A percentile compares a stretch with the other conserved stretches of the same genome.
These are phyloP conservation scores for Sesbania bispinosa DNA, from an alignment of 306 rosid genomes.

Conservation along the genomic window DNA sequence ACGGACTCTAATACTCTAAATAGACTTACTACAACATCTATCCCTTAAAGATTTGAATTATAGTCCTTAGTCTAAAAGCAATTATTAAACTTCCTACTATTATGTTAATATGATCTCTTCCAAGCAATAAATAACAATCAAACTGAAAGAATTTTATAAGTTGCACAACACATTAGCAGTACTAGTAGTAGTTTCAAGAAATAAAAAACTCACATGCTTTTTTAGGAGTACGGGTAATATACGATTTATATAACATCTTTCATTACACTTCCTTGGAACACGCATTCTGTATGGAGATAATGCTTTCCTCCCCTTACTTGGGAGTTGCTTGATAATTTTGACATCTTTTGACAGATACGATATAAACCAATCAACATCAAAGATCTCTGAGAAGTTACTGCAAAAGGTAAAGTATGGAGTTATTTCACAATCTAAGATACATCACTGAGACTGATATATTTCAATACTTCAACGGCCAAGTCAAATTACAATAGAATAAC, in stretches of 20 bases:
- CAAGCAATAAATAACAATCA: constrained; percentile 16
- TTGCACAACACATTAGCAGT: neutral
- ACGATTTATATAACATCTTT: constrained; percentile 83
- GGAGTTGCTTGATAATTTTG: constrained; percentile 82
- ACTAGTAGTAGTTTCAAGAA: constrained; percentile 28
- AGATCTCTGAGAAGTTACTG: constrained; percentile 97
- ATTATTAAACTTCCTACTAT: neutral
- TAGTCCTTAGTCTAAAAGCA: constrained; percentile 10
- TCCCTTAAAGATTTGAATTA: constrained; percentile 8
- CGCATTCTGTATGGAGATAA: constrained; percentile 73
- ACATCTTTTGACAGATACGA: constrained; percentile 73
- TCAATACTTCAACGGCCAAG: constrained; percentile 1
- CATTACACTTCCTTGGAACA: constrained; percentile 94
- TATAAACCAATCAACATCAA: constrained; percentile 83
- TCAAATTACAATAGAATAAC: neutral
- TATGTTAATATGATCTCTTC: neutral
- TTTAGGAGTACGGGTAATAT: constrained; percentile 84
- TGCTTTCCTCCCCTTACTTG: constrained; percentile 61
- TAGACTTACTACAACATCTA: constrained; percentile 11
- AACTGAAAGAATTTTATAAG: constrained; percentile 9
- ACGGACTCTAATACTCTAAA: too few relatives aligned
- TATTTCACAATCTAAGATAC: neutral
- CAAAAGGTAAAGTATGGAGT: constrained; percentile 38
- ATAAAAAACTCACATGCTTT: constrained; percentile 78
- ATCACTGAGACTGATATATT: neutral